phyloP scores from a whole-genome alignment of 306 rosid genomes.

The Prinsepia uniflora region DNA sequence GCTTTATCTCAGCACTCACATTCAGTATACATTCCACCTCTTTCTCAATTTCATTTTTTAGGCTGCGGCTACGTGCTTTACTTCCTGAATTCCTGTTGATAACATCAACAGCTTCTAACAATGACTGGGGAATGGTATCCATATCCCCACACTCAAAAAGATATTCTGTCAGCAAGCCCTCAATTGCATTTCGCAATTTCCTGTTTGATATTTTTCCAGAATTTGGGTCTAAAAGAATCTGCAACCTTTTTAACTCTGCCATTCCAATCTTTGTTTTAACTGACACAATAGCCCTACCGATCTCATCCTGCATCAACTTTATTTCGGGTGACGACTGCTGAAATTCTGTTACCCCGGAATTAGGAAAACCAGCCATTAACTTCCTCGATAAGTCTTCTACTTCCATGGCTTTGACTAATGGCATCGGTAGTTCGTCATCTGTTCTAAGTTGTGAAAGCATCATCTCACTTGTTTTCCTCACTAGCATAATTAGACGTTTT shows the following conservation, averaged over 20 bases:
- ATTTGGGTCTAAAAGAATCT: slow-evolving; percentile 56
- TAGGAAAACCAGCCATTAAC: slow-evolving; percentile 43
- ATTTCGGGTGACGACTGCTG: slow-evolving; percentile 53
- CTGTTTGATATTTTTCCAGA: slow-evolving; percentile 37
- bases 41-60: slow-evolving; percentile 46
- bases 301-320: slow-evolving; percentile 60
- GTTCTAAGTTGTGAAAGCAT: slow-evolving; percentile 51
- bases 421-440: slow-evolving; percentile 49
- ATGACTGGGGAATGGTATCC: slow-evolving; percentile 54
- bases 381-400: slow-evolving; percentile 61
- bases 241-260: slow-evolving; percentile 44
- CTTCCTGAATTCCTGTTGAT: slow-evolving; percentile 40
- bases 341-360: slow-evolving; percentile 40
- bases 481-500: slow-evolving; percentile 32
- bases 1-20: slow-evolving; percentile 70
- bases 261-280: slow-evolving; percentile 33
- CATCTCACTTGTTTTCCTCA: slow-evolving; percentile 32
- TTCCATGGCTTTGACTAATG: slow-evolving; percentile 81
- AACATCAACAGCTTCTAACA: slow-evolving; percentile 43
- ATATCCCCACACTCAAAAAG: slow-evolving; percentile 67
- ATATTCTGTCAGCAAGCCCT: slow-evolving; percentile 51
- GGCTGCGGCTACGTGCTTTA: slow-evolving; percentile 6
- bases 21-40: slow-evolving; percentile 62
- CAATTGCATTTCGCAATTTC: slow-evolving; percentile 42
- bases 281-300: slow-evolving; percentile 62